Conservation (phyloP, 2,329 filamentous ascomycete genomes). For the Claviceps sp. region DNA sequence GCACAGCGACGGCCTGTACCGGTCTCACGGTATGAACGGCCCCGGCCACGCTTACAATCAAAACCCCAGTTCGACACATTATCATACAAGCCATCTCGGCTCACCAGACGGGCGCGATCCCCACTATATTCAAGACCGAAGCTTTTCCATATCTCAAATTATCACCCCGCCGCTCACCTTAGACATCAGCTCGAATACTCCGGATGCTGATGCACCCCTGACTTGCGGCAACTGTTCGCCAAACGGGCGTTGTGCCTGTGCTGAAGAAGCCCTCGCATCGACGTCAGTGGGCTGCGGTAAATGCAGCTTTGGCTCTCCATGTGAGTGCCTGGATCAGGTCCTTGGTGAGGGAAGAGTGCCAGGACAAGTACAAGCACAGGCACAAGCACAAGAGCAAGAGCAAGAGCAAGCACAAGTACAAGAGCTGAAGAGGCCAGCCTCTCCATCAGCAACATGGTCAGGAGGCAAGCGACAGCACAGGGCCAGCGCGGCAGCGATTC, state of each 20-base stretch:
- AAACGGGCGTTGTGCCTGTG: conserved; percentile 42
- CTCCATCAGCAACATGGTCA: conserved; percentile 27
- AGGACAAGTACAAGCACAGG: too few species aligned
- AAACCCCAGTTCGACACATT: conserved; percentile 12
- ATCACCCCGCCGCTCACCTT: conserved; percentile 38
- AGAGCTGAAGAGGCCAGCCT: conserved; percentile 36
- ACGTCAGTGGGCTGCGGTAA: conserved; percentile 48
- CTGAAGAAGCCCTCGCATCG: conserved; percentile 43
- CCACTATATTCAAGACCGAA: conserved; percentile 18
- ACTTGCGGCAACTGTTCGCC: conserved; percentile 45
- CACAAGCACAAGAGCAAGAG: too few species aligned
- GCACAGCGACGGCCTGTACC: conserved; percentile 16
- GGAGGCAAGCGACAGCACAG: conserved; percentile 42
- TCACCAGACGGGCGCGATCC: conserved; percentile 14
- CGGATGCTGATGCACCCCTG: conserved; percentile 19
- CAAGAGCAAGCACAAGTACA: conserved; percentile 6
- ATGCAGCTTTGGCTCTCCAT: conserved; percentile 48
- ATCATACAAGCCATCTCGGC: conserved; percentile 14
- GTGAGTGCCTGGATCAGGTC: conserved; percentile 51
- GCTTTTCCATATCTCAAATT: conserved; percentile 44
- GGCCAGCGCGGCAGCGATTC: conserved; percentile 23
- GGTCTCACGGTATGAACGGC: conserved; percentile 14
- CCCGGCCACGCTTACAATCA: conserved; percentile 14
- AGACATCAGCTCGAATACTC: conserved; percentile 16
- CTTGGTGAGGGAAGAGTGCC: conserved; percentile 13